phyloP scores from a whole-genome alignment of 805 yeast genomes.

The Lachancea meyersii region DNA sequence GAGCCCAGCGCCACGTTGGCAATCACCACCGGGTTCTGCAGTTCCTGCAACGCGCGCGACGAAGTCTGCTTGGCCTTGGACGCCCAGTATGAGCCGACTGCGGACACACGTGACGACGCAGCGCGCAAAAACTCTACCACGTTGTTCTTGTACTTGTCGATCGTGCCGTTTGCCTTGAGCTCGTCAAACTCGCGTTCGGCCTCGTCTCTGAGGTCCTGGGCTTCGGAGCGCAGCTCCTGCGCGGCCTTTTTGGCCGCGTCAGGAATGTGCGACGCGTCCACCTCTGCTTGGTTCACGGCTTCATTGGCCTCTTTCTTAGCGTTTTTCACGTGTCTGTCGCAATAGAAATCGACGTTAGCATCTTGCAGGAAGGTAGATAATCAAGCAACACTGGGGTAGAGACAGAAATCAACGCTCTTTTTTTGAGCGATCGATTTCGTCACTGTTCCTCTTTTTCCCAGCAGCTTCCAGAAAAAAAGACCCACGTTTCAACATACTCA shows the following conservation, averaged over 20 bases:
- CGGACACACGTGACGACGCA: conserved; percentile 17
- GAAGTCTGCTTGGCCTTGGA: conserved; percentile 8
- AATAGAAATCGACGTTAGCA: not conserved
- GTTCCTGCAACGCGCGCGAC: conserved; percentile 32
- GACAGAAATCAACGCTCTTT: too few relatives aligned
- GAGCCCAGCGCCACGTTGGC: conserved; percentile 46
- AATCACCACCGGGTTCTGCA: conserved; percentile 58
- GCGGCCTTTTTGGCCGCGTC: conserved; percentile 9
- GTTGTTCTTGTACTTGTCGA: conserved; percentile 16
- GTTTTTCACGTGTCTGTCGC: conserved; percentile 5
- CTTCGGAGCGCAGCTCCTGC: conserved; percentile 10
- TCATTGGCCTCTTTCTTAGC: conserved; percentile 6
- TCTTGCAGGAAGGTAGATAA: too few relatives aligned
- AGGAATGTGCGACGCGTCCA: conserved; percentile 5
- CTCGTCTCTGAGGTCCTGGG: conserved; percentile 19
- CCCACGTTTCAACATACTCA: conserved; percentile 2
- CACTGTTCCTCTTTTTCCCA: too few relatives aligned
- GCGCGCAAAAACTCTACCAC: conserved; percentile 13
- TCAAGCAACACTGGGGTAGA: too few relatives aligned
- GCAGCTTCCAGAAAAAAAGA: not conserved
- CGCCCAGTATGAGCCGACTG: conserved; percentile 18
- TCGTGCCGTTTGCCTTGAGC: conserved; percentile 23
- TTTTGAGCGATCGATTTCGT: not conserved
- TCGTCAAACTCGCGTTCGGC: conserved; percentile 30
- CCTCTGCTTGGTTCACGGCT: conserved; percentile 4